Conservation (phyloP, 2,329 filamentous ascomycete species). For the Arthrobotrys entomopaga region DNA sequence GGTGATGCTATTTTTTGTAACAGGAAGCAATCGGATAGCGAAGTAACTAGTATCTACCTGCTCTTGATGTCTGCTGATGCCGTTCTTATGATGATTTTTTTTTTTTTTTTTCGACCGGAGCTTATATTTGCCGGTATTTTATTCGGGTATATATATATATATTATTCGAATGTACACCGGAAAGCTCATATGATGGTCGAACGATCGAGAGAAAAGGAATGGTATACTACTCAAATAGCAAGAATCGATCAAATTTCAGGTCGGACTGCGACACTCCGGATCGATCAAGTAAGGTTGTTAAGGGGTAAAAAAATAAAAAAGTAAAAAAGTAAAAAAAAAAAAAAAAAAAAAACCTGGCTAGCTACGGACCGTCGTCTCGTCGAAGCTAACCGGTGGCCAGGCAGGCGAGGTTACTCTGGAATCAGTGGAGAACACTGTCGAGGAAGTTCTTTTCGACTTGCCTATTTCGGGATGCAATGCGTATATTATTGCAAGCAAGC, state of each 20-base stretch:
- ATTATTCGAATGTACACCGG: not conserved
- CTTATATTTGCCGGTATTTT: not conserved
- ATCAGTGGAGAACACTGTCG: not conserved
- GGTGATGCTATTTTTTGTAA: slow-evolving; percentile 8
- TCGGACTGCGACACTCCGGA: not conserved
- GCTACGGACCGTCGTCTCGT: slow-evolving; percentile 18
- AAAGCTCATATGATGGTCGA: not conserved
- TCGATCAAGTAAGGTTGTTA: not conserved
- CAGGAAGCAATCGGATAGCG: not conserved
- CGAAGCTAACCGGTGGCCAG: not conserved
- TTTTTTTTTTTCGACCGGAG: not conserved
- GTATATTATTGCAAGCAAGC: not conserved
- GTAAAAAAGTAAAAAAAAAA: too few relatives aligned
- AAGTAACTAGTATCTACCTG: too few relatives aligned
- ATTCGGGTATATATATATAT: not conserved
- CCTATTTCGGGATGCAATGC: slow-evolving; percentile 19
- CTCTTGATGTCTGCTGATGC: too few relatives aligned
- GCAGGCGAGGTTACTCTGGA: not conserved
- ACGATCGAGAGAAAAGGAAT: not conserved
- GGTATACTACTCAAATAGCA: too few relatives aligned
- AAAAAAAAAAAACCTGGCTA: slow-evolving; percentile 3
- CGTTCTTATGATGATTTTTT: not conserved
- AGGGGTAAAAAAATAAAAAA: slow-evolving; percentile 11
- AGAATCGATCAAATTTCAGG: not conserved
- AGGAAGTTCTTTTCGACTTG: slow-evolving; percentile 49